Evolutionary conservation across 768 basidiomycete genomes (phyloP), one percentile per base, ranked within the genome.

Genomic region (Tulasnella sp.): DNA sequence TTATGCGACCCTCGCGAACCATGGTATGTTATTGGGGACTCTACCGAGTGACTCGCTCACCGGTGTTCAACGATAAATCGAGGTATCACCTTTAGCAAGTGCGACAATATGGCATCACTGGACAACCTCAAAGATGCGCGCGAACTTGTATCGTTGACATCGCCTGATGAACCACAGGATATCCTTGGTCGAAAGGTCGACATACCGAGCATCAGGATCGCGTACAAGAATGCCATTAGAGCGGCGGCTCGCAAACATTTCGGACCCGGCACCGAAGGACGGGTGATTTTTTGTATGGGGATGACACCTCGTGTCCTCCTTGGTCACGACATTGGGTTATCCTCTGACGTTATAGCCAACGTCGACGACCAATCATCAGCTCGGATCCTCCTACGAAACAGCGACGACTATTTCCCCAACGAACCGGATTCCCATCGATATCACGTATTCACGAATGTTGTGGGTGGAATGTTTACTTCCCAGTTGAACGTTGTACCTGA

Each of bases 401-500:
- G 50, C 50, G 31, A 37, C 36, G 50, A 52, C 34, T 52, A 59
- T 35, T 59, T 45, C 31, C 59, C 59, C 14, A 46, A 59, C 35
- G 21, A 45, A 23, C 53, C 53, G 17, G 42, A 59, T 39, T 59
- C 59, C 7, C 59, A 59, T 34, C 51, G 59, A 19, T 59, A 59
- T 40, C 59, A 59, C 25, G 48, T 59, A 3, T 59, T 56, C 40
- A 55, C 43, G 19, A 59, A 59, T 25, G 42, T 56, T 9, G 40
- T 59, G 19, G 56, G 49, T 31, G 59, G 40, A 4, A 54, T 59
- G 31, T 59, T 59, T 53, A 59, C 59, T n/a, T 56, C 53, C 11
- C 59, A 59, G 54, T 29, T 59, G 34, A 59, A 59, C 32, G 34
- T 59, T 31, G 59, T 59, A 9, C 59, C 59, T n/a, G 59, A 59